Percentiles rank a stretch among this genome's conserved stretches.
phyloP scores from a whole-genome alignment of 768 basidiomycete genomes.

The Rhizopogon vesiculosus region DNA sequence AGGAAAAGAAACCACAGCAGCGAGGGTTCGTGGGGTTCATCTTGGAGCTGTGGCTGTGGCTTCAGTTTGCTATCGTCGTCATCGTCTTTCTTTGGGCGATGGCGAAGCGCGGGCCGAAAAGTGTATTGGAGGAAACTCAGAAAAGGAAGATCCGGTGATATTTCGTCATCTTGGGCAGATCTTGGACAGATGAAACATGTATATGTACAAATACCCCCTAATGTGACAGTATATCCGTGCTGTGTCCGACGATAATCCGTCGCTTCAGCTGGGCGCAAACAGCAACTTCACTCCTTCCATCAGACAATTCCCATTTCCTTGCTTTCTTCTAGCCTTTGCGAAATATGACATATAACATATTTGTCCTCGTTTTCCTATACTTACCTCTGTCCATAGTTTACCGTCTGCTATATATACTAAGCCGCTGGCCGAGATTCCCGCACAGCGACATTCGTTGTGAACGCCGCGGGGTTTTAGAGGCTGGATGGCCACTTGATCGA shows the following conservation, averaged over 20 bases:
- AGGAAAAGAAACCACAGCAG: slow-evolving; percentile 19
- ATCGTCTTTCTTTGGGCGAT: slow-evolving; percentile 77
- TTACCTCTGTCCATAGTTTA: too few species aligned
- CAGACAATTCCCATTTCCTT: too few species aligned
- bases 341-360: too few species aligned
- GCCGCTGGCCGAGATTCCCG: too few species aligned
- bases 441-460: too few species aligned
- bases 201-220: not conserved
- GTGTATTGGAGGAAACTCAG: slow-evolving; percentile 49
- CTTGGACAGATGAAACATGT: slow-evolving; percentile 10
- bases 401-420: too few species aligned
- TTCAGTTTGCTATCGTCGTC: slow-evolving; percentile 74
- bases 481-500: too few species aligned
- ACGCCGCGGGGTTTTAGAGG: too few species aligned
- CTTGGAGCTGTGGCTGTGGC: slow-evolving; percentile 79
- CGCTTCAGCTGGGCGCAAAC: too few species aligned
- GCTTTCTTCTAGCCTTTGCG: too few species aligned
- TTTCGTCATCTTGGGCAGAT: not conserved
- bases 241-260: not conserved
- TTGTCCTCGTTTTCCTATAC: too few species aligned
- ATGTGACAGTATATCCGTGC: not conserved
- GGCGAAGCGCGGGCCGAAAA: slow-evolving; percentile 72
- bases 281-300: too few species aligned
- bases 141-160: slow-evolving; percentile 16
- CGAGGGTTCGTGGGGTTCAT: slow-evolving; percentile 40